These are phyloP conservation scores for Tetraselmis chui DNA, from an alignment of 139 green algal genomes.

Conservation along the genomic window DNA sequence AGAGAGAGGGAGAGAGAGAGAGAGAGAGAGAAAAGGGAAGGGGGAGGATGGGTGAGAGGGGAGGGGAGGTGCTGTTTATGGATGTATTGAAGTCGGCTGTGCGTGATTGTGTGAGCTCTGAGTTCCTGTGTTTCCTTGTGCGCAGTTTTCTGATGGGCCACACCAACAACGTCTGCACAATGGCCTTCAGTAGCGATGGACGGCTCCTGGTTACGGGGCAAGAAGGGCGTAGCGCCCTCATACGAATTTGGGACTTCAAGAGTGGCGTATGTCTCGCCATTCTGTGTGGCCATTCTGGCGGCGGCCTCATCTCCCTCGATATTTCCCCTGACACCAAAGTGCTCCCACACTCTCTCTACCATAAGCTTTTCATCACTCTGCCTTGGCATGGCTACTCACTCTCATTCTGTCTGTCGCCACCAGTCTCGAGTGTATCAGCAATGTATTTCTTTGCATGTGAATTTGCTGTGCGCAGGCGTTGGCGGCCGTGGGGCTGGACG, in stretches of 20 bases:
- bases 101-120: too few species aligned
- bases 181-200: conserved; percentile 43
- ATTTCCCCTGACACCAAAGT: conserved; percentile 50
- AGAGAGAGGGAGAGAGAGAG: not conserved
- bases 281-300: conserved; percentile 34
- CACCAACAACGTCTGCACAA: conserved; percentile 37
- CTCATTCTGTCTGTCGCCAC: too few species aligned
- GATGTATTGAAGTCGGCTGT: too few species aligned
- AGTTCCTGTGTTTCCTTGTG: too few species aligned
- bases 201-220: conserved; percentile 55
- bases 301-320: conserved; percentile 51
- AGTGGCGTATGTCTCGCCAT: conserved; percentile 42
- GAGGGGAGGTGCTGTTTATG: too few species aligned
- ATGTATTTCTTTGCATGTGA: too few species aligned
- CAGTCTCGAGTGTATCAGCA: too few species aligned
- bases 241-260: conserved; percentile 66
- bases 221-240: conserved; percentile 50
- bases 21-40: not conserved
- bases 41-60: not conserved
- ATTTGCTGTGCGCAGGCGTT: conserved; percentile 37
- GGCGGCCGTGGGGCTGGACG: conserved; percentile 57
- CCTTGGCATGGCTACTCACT: too few species aligned
- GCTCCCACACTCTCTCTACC: too few species aligned
- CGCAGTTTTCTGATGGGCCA: conserved; percentile 53
- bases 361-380: too few species aligned